Base-by-base conservation (phyloP, 2,329 filamentous ascomycete genomes). In the Phaeosphaeria sp. region DNA sequence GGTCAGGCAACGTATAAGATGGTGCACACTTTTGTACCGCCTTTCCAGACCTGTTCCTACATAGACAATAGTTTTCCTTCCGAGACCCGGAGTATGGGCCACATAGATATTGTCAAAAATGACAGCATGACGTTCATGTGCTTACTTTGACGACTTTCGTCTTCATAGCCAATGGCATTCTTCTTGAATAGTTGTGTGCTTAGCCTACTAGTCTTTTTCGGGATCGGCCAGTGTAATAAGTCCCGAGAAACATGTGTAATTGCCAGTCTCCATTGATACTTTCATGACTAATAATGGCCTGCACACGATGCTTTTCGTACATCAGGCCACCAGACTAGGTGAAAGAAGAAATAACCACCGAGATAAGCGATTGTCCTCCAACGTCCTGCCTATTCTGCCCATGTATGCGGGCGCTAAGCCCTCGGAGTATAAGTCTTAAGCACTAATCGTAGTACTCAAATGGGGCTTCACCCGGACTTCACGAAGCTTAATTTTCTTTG, bases 1-100 rank as follows among this genome's bases (percentile, higher is more conserved):
- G 84, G 36, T 43, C 48, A 42, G 36, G 36, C 18, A 50, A 42
- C 10, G 36, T 50, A 49, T 49, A 49, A 27, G 13, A 3, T 4
- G 42, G 6, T 39, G 36, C 36, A 39, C 30, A n/a, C n/a, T n/a
- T n/a, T 36, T 13, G 30, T 5, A 9, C 25, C 25, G 25, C 5
- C 25, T 5, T 30, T 6, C 25, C 25, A 30, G 6, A 30, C 6
- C 25, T 30, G 10, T 36, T 36, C 11, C 30, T 36, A 36, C 15
- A 30, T 30, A 30, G 5, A 30, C 11, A 30, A n/a, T n/a, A 5
- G 5, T 9, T 27, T 27, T 9, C 30, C 30, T 13, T 13, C 11
- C 36, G 11, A 17, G 15, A 5, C 15, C 2, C 36, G 1, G 36
- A 39, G 36, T 4, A 39, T n/a, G 15, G 36, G n/a, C 13, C 36